Evolutionary conservation across 2,329 filamentous ascomycete species (phyloP), one percentile per base, ranked within the genome.

Genomic region (Drechslerella dactyloides): DNA sequence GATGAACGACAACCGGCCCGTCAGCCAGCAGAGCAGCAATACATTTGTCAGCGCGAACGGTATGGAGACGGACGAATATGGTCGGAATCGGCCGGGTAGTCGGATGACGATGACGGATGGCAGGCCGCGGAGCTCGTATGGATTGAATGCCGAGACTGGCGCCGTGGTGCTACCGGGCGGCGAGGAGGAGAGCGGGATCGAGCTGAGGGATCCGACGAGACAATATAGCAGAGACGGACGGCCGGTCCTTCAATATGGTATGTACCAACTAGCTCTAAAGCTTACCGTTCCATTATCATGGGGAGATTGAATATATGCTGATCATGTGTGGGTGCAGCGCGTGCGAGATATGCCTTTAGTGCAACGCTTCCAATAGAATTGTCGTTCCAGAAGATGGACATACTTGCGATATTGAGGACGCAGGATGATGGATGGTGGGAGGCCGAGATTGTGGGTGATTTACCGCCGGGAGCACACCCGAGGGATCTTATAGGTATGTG

Each of bases 381-480:
- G 21, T 65, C 21, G 99, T 99, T 68, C 91, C 93, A 0, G 94
- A 97, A 79, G 96, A 99, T 80, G 53, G 96, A 99, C 78, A 87
- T 93, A 69, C 83, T 99, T 13, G 91, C 93, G 1, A 88, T 99
- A 13, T 83, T 97, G 52, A 85, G 93, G 70, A 87, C 96, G 77
- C 94, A 99, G 81, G 94, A 99, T 79, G 94, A 99, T 78, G 94
- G 94, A 19, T 99, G 94, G 94, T 99, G 96, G 94, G 94, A 99
- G 82, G 96, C 96, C 11, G 93, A 97, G 80, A 86, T 97, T 44
- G 90, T 93, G 51, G 88, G 88, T 23, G 66, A 75, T 50, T 35
- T 72, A 23, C 68, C 68, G 10, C 68, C 68, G 60, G 51, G 60
- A 15, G 68, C 68, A 46, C 54, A 72, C 37, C 50, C 60, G 54